Evolutionary conservation across 1,139 yeast genomes (phyloP).

Genomic region (Sugiyamaella novakii): DNA sequence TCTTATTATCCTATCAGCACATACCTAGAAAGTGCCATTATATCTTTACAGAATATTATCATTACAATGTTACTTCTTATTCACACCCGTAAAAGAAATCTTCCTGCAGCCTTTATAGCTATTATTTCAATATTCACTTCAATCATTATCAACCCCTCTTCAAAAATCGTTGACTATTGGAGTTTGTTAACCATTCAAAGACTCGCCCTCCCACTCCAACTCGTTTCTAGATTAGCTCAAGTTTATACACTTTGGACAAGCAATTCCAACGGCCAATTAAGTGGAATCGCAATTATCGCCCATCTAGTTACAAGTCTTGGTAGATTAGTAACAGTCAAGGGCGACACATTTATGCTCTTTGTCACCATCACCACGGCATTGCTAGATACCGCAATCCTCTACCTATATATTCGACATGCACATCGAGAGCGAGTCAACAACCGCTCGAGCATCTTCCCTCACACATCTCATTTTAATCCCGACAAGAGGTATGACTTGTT

Average conservation of each 20-base stretch:
- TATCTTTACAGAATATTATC: constrained; percentile 46
- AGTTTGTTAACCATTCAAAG: constrained; percentile 48
- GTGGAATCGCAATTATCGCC: constrained; percentile 57
- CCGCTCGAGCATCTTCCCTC: not conserved
- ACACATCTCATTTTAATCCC: not conserved
- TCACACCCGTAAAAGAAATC: constrained; percentile 30
- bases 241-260: constrained; percentile 51
- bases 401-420: not conserved
- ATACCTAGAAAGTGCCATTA: constrained; percentile 48
- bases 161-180: constrained; percentile 32
- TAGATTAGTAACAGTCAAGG: constrained; percentile 59
- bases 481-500: not conserved
- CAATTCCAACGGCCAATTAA: constrained; percentile 57
- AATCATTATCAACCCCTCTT: constrained; percentile 28
- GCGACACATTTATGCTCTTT: constrained; percentile 38
- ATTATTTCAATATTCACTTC: constrained; percentile 31
- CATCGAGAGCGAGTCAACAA: not conserved
- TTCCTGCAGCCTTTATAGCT: constrained; percentile 35
- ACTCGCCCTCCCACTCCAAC: constrained; percentile 55
- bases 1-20: constrained; percentile 46
- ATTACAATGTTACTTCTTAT: constrained; percentile 43
- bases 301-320: constrained; percentile 58
- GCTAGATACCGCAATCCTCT: not conserved
- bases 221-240: constrained; percentile 60
- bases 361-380: constrained; percentile 1